phyloP scores from a whole-genome alignment of 768 basidiomycete genomes.

The Inosperma sp. region DNA sequence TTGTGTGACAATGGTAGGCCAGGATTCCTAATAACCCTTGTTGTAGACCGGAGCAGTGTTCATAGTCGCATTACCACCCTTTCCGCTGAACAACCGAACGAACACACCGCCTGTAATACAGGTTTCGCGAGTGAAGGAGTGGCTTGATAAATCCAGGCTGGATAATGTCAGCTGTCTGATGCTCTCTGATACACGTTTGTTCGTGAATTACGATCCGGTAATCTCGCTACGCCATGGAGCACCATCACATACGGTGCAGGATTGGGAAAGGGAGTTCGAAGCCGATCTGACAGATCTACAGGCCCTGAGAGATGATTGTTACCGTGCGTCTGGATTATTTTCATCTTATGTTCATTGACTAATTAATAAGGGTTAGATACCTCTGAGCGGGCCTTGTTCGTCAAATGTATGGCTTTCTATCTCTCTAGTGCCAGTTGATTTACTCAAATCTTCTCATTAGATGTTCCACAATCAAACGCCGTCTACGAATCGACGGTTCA shows the following conservation, averaged over 20 bases:
- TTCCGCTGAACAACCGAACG: neutral
- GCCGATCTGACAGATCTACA: slow-evolving; percentile 11
- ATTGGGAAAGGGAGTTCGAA: slow-evolving; percentile 16
- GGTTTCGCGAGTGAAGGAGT: slow-evolving; percentile 28
- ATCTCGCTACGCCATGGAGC: neutral
- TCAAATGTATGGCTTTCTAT: neutral
- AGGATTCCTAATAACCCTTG: slow-evolving; percentile 1
- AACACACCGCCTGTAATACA: slow-evolving; percentile 15
- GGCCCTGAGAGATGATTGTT: slow-evolving; percentile 10
- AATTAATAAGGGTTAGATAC: neutral
- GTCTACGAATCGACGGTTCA: neutral
- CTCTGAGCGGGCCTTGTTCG: neutral
- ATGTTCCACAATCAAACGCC: neutral
- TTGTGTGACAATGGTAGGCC: neutral
- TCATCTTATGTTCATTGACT: neutral
- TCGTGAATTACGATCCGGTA: slow-evolving; percentile 44
- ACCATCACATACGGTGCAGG: neutral
- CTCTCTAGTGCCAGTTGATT: neutral
- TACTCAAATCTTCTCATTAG: neutral
- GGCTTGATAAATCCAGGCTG: slow-evolving; percentile 28
- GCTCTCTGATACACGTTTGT: slow-evolving; percentile 50
- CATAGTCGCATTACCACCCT: slow-evolving; percentile 22
- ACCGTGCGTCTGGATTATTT: slow-evolving; percentile 1
- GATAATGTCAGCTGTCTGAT: slow-evolving; percentile 46
- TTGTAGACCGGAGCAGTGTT: slow-evolving; percentile 28